A percentile compares a stretch with the other conserved stretches of the same genome.
Evolutionary conservation across 495 filamentous ascomycete genomes (phyloP).

Genomic region (Elaphomyces granulatus): DNA sequence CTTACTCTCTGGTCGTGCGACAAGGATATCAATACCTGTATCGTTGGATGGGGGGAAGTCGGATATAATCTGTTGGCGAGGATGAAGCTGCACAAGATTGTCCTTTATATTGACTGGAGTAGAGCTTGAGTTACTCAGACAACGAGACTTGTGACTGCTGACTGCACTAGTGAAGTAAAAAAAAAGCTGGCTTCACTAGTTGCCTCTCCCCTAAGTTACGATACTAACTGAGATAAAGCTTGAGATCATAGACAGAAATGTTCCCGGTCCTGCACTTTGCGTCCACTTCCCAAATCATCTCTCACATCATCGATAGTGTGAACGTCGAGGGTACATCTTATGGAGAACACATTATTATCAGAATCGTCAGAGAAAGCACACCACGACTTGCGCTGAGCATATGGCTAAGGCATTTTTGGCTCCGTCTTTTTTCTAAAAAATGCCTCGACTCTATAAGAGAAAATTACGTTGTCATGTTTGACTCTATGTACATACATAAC

Average conservation of each 20-base stretch:
- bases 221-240: too few species aligned
- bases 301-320: slow-evolving; percentile 3
- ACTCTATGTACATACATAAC: too few species aligned
- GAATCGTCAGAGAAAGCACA: slow-evolving; percentile 3
- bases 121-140: too few species aligned
- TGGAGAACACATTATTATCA: background rate
- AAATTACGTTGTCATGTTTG: too few species aligned
- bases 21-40: slow-evolving; percentile 1
- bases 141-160: too few species aligned
- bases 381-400: slow-evolving; percentile 3
- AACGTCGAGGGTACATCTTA: slow-evolving; percentile 1
- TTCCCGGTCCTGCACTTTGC: background rate
- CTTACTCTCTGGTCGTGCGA: slow-evolving; percentile 5
- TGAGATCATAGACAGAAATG: slow-evolving; percentile 1
- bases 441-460: too few species aligned
- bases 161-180: too few species aligned
- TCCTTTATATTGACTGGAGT: slow-evolving; percentile 3
- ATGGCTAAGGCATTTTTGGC: slow-evolving; percentile 1
- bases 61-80: slow-evolving; percentile 2
- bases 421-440: too few species aligned
- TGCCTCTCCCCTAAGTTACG: too few species aligned
- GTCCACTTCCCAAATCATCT: background rate
- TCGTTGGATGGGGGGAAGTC: slow-evolving; percentile 3
- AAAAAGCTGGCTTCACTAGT: too few species aligned
- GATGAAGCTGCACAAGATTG: slow-evolving; percentile 2